Conservation (phyloP, 345 rosid species). For the Triadica sebifera region DNA sequence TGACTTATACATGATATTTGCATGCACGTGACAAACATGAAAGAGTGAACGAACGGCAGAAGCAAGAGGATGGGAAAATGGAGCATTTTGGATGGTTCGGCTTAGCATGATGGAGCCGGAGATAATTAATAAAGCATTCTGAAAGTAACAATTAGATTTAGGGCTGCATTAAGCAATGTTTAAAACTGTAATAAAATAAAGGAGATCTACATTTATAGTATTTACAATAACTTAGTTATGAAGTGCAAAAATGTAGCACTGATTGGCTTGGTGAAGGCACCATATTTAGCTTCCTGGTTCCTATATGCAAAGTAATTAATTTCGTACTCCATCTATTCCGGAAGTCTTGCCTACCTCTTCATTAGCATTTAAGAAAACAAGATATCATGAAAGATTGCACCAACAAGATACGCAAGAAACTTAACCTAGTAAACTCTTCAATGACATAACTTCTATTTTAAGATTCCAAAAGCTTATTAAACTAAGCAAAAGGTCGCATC, state of each 20-base stretch:
- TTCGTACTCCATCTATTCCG: background rate
- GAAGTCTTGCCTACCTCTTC: background rate
- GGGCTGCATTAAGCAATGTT: no score
- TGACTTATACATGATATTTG: no score
- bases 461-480: background rate
- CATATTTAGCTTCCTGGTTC: background rate
- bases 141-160: no score
- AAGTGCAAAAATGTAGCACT: background rate
- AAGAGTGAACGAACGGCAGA: no score
- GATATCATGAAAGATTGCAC: background rate
- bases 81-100: no score
- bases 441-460: background rate
- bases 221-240: background rate
- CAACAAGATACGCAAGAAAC: slow-evolving; percentile 9
- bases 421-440: background rate
- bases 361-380: background rate
- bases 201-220: no score
- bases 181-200: background rate
- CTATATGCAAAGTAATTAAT: background rate
- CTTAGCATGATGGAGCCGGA: no score
- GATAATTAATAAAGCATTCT: no score
- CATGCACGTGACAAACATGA: no score
- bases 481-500: background rate
- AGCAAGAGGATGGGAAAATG: no score
- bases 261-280: background rate